Percentiles rank a stretch among this genome's conserved stretches.
Conservation (phyloP, 2,329 filamentous ascomycete species). For the Aspergillus sp. region DNA sequence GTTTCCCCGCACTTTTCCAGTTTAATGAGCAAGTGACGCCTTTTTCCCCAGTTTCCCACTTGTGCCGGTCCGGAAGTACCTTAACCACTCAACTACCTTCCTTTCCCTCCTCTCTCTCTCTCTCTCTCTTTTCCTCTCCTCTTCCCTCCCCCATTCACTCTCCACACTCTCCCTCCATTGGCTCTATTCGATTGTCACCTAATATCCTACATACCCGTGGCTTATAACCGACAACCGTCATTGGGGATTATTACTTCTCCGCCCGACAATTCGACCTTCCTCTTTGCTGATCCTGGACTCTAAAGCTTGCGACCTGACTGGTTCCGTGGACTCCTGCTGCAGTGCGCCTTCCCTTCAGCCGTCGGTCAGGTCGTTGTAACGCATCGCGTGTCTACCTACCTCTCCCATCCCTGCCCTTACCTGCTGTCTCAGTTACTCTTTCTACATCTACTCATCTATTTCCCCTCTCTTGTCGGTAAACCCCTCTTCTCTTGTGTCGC, state of each 20-base stretch:
- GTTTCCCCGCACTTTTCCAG: conserved; percentile 24
- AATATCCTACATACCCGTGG: conserved; percentile 11
- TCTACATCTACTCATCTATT: neutral
- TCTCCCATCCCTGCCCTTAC: conserved; percentile 16
- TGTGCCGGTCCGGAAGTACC: neutral
- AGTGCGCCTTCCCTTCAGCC: conserved; percentile 20
- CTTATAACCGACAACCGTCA: conserved; percentile 11
- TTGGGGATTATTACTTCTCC: conserved; percentile 19
- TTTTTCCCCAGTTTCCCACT: conserved; percentile 25
- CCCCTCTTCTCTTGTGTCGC: conserved; percentile 14
- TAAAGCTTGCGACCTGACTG: conserved; percentile 20
- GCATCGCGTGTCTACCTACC: conserved; percentile 16
- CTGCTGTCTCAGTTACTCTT: conserved; percentile 11
- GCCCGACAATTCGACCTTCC: conserved; percentile 14
- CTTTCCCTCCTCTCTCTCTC: conserved; percentile 11
- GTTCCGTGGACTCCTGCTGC: conserved; percentile 19
- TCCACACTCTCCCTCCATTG: conserved; percentile 12
- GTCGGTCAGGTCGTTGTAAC: conserved; percentile 15
- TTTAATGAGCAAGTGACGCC: conserved; percentile 2
- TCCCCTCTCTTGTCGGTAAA: conserved; percentile 13
- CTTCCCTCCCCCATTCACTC: conserved; percentile 9
- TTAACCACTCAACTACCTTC: conserved; percentile 2
- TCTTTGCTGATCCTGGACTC: conserved; percentile 19
- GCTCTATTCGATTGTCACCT: conserved; percentile 16
- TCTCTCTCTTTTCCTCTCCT: conserved; percentile 15